A percentile compares a stretch with the other conserved stretches of the same genome.
phyloP scores from a whole-genome alignment of 257 asterid species.

The Ilex asprella region DNA sequence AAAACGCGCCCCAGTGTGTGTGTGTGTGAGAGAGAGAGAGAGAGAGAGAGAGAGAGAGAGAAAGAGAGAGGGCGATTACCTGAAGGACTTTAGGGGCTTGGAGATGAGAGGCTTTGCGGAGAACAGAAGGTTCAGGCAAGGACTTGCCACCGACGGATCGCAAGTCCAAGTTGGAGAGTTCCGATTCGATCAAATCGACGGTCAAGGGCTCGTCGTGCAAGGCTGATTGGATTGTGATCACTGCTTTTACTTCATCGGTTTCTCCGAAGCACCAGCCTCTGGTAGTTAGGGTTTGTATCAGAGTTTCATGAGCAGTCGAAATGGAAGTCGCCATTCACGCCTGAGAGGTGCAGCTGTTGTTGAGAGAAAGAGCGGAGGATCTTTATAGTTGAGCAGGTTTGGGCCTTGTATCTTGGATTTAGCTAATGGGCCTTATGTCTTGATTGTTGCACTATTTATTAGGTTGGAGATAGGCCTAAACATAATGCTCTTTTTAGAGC shows the following conservation, averaged over 20 bases:
- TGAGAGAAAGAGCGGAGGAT: background rate
- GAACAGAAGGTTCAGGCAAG: constrained; percentile 53
- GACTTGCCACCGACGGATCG: constrained; percentile 70
- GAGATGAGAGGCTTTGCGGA: constrained; percentile 47
- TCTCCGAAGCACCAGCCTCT: constrained; percentile 71
- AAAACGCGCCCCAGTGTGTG: too few species aligned
- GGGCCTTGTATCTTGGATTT: background rate
- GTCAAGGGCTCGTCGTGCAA: constrained; percentile 21
- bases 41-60: background rate
- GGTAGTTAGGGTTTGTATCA: constrained; percentile 33
- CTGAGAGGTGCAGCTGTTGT: background rate
- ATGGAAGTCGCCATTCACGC: constrained; percentile 17
- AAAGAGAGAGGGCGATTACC: constrained; percentile 25
- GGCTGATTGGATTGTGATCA: constrained; percentile 33
- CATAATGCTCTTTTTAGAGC: too few species aligned
- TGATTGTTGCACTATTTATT: too few species aligned
- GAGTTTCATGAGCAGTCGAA: constrained; percentile 25
- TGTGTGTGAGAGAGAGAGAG: too few species aligned
- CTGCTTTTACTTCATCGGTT: constrained; percentile 30
- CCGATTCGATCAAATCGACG: constrained; percentile 57
- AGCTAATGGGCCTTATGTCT: too few species aligned
- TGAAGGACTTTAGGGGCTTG: constrained; percentile 70
- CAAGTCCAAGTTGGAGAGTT: constrained; percentile 58
- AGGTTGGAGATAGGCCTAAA: too few species aligned
- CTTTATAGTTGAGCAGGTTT: background rate